phyloP scores from a whole-genome alignment of 352 stramenopile genomes.

The Thalassiosira mediterranea region DNA sequence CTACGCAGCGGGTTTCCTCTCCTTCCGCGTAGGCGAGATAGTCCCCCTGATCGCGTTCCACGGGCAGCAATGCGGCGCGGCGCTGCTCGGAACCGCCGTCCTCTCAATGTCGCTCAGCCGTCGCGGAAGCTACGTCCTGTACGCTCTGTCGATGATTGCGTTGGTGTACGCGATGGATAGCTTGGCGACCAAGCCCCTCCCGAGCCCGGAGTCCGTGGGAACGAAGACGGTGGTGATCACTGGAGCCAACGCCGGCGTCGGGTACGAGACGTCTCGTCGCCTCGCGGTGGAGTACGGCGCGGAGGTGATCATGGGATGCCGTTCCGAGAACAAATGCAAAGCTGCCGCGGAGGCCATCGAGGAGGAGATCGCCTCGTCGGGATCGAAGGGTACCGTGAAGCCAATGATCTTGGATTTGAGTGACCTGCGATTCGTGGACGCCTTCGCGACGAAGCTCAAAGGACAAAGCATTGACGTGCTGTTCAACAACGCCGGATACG shows the following conservation, averaged over 20 bases:
- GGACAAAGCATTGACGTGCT: conserved; percentile 63
- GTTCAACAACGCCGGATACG: conserved; percentile 82
- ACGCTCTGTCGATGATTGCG: conserved; percentile 18
- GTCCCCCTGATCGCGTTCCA: conserved; percentile 6
- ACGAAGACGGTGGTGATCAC: conserved; percentile 57
- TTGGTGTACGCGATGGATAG: conserved; percentile 33
- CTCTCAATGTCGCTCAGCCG: not conserved
- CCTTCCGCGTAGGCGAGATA: conserved; percentile 36
- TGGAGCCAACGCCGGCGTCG: conserved; percentile 68
- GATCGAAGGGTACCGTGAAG: not conserved
- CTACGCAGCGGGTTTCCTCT: conserved; percentile 29
- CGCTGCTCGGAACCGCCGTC: not conserved
- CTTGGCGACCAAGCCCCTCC: conserved; percentile 29
- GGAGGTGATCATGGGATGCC: conserved; percentile 64
- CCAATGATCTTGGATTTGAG: conserved; percentile 37
- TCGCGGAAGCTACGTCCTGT: conserved; percentile 4
- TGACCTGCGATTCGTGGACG: conserved; percentile 29
- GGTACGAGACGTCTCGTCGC: conserved; percentile 59
- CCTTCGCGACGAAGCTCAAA: conserved; percentile 42
- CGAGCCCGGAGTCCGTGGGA: not conserved
- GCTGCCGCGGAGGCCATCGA: conserved; percentile 22
- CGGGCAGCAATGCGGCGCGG: conserved; percentile 4
- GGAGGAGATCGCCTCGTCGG: conserved; percentile 19
- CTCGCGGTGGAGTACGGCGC: conserved; percentile 46
- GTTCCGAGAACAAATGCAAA: conserved; percentile 26